Evolutionary conservation across 176 grass and related monocot genomes (phyloP).

Genomic region (Lolium perenne): DNA sequence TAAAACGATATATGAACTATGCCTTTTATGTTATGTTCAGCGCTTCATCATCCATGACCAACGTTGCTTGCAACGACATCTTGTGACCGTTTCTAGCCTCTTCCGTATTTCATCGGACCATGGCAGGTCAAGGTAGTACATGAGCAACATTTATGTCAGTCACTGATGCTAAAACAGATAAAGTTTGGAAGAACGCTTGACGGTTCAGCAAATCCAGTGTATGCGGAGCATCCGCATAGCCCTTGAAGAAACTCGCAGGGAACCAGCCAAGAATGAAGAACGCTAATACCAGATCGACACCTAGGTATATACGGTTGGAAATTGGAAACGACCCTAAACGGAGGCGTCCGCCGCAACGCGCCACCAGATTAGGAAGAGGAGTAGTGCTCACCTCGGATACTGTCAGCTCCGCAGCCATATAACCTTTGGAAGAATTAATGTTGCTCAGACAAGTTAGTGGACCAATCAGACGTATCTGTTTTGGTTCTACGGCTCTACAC

Average conservation of each 20-base stretch:
- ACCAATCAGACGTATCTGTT: neutral
- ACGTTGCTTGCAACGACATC: neutral
- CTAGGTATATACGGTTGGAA: neutral
- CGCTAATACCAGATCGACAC: neutral
- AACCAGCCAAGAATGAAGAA: neutral
- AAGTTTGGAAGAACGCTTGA: neutral
- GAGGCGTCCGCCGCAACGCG: neutral
- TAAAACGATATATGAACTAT: too few relatives aligned
- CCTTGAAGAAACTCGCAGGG: neutral
- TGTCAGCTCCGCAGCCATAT: slow-evolving; percentile 24
- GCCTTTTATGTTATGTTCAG: too few relatives aligned
- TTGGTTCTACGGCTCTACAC: neutral
- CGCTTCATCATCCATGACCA: neutral
- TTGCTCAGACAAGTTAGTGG: slow-evolving; percentile 1
- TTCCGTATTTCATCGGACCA: neutral
- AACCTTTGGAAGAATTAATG: neutral
- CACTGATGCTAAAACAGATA: neutral
- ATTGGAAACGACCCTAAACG: neutral
- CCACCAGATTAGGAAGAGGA: slow-evolving; percentile 31
- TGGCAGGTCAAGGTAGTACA: neutral
- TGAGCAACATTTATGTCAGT: neutral
- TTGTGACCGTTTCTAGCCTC: neutral
- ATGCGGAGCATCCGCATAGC: neutral
- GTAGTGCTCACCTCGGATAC: slow-evolving; percentile 41
- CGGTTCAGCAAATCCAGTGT: neutral